A percentile compares a stretch with the other conserved stretches of the same genome.
These are phyloP conservation scores for Cladosporium colombiae DNA, from an alignment of 2,329 filamentous ascomycete genomes.

Conservation along the genomic window DNA sequence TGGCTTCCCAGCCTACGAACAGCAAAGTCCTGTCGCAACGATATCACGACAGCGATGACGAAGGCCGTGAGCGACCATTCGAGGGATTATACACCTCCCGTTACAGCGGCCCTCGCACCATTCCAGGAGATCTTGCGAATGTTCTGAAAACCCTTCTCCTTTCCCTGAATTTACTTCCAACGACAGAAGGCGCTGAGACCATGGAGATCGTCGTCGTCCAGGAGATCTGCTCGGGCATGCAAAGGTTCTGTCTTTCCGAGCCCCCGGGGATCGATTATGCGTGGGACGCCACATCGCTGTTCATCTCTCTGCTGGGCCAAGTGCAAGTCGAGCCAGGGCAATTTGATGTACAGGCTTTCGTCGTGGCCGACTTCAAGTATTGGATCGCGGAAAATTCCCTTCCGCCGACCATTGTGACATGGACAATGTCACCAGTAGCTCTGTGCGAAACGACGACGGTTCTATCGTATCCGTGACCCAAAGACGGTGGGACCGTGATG, in stretches of 20 bases:
- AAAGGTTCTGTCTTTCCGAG: neutral
- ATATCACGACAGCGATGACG: neutral
- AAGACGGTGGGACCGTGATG: neutral
- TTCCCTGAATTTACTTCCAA: neutral
- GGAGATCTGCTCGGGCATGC: neutral
- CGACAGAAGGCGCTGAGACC: neutral
- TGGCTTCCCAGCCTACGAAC: too few relatives aligned
- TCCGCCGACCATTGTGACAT: neutral
- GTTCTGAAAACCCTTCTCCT: neutral
- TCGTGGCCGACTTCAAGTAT: neutral
- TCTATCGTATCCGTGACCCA: neutral
- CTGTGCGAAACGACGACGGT: neutral
- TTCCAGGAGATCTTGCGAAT: neutral
- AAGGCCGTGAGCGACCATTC: neutral
- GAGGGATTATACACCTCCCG: neutral
- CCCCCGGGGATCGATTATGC: neutral
- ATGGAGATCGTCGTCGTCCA: neutral
- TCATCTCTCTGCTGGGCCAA: neutral
- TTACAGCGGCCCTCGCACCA: neutral
- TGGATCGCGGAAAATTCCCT: neutral
- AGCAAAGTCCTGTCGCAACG: too few relatives aligned
- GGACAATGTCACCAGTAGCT: neutral
- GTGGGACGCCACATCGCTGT: neutral
- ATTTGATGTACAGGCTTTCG: neutral
- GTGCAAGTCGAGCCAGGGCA: neutral